phyloP scores from a whole-genome alignment of 345 rosid species.

The Salix koriyanagi region DNA sequence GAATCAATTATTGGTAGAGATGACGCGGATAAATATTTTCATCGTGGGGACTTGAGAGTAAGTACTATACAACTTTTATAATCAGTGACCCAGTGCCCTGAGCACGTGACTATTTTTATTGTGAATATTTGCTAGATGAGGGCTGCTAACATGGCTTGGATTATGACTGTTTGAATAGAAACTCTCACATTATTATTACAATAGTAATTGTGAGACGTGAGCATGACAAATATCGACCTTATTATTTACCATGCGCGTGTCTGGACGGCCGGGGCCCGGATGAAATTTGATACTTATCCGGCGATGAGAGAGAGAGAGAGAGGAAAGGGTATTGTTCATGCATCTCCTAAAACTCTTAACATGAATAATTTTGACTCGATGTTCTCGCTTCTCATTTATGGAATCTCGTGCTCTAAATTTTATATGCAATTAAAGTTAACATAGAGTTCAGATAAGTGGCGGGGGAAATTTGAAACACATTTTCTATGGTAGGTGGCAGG shows the following conservation, averaged over 20 bases:
- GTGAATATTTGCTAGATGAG: background rate
- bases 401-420: too few species aligned
- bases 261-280: background rate
- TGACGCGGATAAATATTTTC: constrained; percentile 12
- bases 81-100: constrained; percentile 11
- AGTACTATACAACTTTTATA: background rate
- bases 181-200: background rate
- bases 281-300: background rate
- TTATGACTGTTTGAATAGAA: background rate
- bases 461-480: background rate
- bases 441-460: background rate
- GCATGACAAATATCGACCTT: background rate
- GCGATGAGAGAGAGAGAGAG: background rate
- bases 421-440: too few species aligned
- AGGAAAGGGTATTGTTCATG: background rate
- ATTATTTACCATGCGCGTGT: background rate
- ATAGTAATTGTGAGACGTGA: background rate
- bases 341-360: too few species aligned
- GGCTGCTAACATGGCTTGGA: background rate
- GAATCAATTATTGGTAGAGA: too few species aligned
- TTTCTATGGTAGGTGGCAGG: too few species aligned
- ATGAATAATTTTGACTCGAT: background rate
- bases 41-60: background rate
- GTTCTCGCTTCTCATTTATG: background rate
- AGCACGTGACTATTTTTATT: constrained; percentile 13